These are phyloP conservation scores for Trichoderma sp. DNA, from an alignment of 2,329 filamentous ascomycete species.

Conservation along the genomic window DNA sequence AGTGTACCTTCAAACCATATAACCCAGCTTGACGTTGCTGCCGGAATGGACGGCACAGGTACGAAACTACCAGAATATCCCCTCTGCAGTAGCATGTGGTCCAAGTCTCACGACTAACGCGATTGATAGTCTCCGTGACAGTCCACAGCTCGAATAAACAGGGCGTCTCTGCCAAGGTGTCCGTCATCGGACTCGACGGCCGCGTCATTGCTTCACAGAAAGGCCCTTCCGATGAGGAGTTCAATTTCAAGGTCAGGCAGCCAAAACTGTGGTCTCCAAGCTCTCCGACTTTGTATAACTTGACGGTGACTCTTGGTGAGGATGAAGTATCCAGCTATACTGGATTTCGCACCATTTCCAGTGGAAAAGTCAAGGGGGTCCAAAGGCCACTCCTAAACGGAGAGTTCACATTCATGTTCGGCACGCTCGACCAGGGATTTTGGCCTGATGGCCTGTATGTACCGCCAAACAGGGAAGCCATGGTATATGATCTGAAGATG, in stretches of 20 bases:
- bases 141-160: conserved; percentile 46
- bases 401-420: conserved; percentile 66
- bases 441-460: conserved; percentile 69
- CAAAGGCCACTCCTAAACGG: conserved; percentile 64
- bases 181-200: conserved; percentile 37
- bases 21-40: conserved; percentile 56
- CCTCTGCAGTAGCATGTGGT: not conserved
- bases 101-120: not conserved
- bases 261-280: conserved; percentile 64
- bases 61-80: conserved; percentile 21
- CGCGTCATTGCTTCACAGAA: conserved; percentile 42
- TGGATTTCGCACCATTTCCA: conserved; percentile 63
- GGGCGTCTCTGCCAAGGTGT: conserved; percentile 36
- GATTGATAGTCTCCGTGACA: conserved; percentile 50
- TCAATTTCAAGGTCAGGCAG: conserved; percentile 53
- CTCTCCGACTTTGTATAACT: conserved; percentile 61
- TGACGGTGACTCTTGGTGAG: conserved; percentile 50
- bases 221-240: conserved; percentile 47
- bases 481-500: conserved; percentile 62
- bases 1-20: conserved; percentile 57
- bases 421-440: conserved; percentile 67
- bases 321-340: conserved; percentile 64
- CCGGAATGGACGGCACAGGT: conserved; percentile 54
- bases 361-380: conserved; percentile 55
- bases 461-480: conserved; percentile 63